Conservation (phyloP, 164 flowering plant genomes). For the Sedum album region DNA sequence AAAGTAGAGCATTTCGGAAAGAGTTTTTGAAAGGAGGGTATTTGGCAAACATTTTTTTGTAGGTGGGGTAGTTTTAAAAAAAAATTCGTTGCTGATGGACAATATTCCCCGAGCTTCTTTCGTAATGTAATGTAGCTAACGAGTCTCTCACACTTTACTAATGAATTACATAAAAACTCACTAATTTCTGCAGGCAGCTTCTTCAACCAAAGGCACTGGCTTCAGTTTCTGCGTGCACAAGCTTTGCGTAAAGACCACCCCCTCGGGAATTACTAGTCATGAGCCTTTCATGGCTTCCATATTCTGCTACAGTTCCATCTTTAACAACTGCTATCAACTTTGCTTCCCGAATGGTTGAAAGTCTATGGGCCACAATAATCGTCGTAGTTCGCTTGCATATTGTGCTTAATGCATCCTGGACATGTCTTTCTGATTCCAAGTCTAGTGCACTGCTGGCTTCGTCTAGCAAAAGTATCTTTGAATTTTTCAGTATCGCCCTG, state of each 20-base stretch:
- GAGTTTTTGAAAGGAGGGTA: no score
- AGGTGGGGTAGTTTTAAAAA: no score
- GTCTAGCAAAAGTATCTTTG: constrained; percentile 50
- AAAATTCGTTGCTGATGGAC: no score
- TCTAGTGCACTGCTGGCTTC: constrained; percentile 81
- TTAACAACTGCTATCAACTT: constrained; percentile 44
- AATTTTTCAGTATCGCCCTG: constrained; percentile 54
- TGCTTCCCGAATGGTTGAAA: constrained; percentile 61
- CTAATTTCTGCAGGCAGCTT: neutral
- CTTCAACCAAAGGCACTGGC: constrained; percentile 47
- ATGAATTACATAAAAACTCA: neutral
- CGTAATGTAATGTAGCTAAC: neutral
- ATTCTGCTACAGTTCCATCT: constrained; percentile 43
- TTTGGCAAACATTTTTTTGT: no score
- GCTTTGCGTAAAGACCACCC: constrained; percentile 43
- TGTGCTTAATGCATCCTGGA: constrained; percentile 52
- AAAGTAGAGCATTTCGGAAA: no score
- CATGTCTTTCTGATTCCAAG: constrained; percentile 65
- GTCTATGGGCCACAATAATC: constrained; percentile 60
- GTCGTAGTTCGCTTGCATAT: constrained; percentile 43
- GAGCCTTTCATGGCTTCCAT: constrained; percentile 56
- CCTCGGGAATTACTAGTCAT: constrained; percentile 31
- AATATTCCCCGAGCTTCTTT: no score
- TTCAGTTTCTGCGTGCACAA: constrained; percentile 55
- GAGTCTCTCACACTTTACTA: neutral